Percentiles rank a stretch among this genome's conserved stretches.
These are phyloP conservation scores for Phytophthora kernoviae DNA, from an alignment of 352 stramenopile species.

Conservation along the genomic window DNA sequence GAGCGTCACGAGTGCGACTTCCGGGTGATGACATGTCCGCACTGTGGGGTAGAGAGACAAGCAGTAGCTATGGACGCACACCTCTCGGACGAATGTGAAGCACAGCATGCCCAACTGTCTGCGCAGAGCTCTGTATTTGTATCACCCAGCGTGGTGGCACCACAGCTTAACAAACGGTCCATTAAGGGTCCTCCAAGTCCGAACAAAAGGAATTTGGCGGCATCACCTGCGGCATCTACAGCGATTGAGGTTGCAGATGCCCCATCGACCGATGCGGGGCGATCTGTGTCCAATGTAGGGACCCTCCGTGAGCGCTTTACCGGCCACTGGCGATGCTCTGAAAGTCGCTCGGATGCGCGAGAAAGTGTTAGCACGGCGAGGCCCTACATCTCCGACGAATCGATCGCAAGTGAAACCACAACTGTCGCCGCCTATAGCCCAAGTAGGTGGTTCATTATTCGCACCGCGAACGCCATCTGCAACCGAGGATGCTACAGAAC, in stretches of 20 bases:
- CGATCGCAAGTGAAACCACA: slow-evolving; percentile 13
- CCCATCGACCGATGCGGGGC: not conserved
- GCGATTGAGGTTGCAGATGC: slow-evolving; percentile 8
- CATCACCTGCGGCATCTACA: slow-evolving; percentile 1
- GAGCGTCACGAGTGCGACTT: slow-evolving; percentile 57
- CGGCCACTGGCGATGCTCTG: slow-evolving; percentile 23
- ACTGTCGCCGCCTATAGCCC: slow-evolving; percentile 13
- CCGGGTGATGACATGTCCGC: slow-evolving; percentile 40
- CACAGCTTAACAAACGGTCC: slow-evolving; percentile 27
- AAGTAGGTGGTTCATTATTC: slow-evolving; percentile 15
- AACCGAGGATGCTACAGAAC: slow-evolving; percentile 6
- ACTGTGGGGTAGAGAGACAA: slow-evolving; percentile 46
- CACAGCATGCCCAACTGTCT: slow-evolving; percentile 32
- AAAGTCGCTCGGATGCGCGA: slow-evolving; percentile 56
- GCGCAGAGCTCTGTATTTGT: slow-evolving; percentile 8
- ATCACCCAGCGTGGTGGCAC: slow-evolving; percentile 12
- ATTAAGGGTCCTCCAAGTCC: slow-evolving; percentile 17
- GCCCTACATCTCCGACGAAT: slow-evolving; percentile 7
- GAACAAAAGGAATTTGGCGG: slow-evolving; percentile 5
- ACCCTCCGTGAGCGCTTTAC: not conserved
- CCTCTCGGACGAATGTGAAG: slow-evolving; percentile 42
- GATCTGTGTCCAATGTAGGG: not conserved
- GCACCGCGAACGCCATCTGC: not conserved
- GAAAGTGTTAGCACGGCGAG: slow-evolving; percentile 41
- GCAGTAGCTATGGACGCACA: slow-evolving; percentile 49